phyloP scores from a whole-genome alignment of 768 basidiomycete species.

The Lentinula edodes region DNA sequence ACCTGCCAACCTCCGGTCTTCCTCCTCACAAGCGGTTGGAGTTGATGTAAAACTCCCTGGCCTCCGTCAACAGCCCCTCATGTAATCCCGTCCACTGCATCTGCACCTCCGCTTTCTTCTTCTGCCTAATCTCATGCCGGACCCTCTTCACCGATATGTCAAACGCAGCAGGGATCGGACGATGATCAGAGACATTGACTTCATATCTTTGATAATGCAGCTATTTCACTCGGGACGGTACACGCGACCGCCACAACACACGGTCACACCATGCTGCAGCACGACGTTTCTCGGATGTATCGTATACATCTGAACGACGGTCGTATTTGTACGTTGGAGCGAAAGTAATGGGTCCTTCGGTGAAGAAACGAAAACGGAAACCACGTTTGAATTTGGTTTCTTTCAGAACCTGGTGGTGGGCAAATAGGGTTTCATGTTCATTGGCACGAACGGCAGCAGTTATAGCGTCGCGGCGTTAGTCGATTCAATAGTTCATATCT shows the following conservation, averaged over 20 bases:
- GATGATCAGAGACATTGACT: constrained; percentile 84
- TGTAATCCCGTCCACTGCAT: constrained; percentile 48
- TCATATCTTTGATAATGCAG: constrained; percentile 81
- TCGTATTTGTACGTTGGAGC: constrained; percentile 96
- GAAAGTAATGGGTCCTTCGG: constrained; percentile 79
- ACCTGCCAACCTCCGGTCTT: neutral
- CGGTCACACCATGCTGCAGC: constrained; percentile 97
- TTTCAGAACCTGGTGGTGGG: constrained; percentile 85
- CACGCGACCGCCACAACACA: constrained; percentile 69
- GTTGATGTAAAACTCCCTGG: constrained; percentile 36
- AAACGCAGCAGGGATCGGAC: constrained; percentile 82
- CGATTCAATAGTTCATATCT: constrained; percentile 97
- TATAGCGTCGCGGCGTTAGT: constrained; percentile 83
- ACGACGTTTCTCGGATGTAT: constrained; percentile 83
- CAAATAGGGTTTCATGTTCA: constrained; percentile 56
- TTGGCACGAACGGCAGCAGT: constrained; percentile 62
- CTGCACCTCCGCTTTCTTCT: constrained; percentile 52
- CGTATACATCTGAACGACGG: constrained; percentile 69
- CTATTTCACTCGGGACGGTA: constrained; percentile 51
- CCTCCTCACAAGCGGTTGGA: neutral
- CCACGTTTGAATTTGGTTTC: constrained; percentile 85
- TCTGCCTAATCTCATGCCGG: constrained; percentile 47
- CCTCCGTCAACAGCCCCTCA: constrained; percentile 30
- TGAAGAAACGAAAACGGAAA: constrained; percentile 80
- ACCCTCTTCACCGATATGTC: constrained; percentile 70